These are phyloP conservation scores for Fraxinus velutina DNA, from an alignment of 305 asterid species.

Conservation along the genomic window DNA sequence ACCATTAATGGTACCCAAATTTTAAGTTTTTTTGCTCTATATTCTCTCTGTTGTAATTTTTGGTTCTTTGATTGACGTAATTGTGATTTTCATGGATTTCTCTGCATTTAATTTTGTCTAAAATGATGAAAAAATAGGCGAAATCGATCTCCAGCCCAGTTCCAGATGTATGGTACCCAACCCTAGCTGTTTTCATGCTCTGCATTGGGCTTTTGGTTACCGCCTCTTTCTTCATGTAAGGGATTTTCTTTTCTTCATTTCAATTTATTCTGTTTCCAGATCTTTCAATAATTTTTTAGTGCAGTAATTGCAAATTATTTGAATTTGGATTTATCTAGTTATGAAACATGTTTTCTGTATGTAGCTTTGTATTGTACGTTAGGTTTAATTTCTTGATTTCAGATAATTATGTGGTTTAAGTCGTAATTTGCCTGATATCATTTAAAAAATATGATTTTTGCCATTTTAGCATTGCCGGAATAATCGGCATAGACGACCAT, in stretches of 20 bases:
- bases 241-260: not conserved
- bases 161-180: constrained; percentile 14
- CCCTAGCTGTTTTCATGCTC: constrained; percentile 9
- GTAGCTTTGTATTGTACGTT: not conserved
- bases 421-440: not conserved
- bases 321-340: not conserved
- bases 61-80: not conserved
- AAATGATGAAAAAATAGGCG: not conserved
- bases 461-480: not conserved
- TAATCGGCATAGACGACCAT: not conserved
- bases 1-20: not conserved
- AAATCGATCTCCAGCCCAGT: constrained; percentile 14
- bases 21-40: not conserved
- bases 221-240: constrained; percentile 16
- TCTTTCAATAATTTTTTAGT: not conserved
- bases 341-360: not conserved
- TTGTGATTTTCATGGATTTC: not conserved
- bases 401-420: not conserved
- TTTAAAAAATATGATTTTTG: not conserved
- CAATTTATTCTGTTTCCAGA: not conserved
- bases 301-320: not conserved
- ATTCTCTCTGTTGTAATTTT: not conserved
- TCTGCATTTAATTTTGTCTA: not conserved
- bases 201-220: constrained; percentile 12
- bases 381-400: not conserved